Base-by-base conservation (phyloP, 73 alveolate genomes). In the Stentor coeruleus region DNA sequence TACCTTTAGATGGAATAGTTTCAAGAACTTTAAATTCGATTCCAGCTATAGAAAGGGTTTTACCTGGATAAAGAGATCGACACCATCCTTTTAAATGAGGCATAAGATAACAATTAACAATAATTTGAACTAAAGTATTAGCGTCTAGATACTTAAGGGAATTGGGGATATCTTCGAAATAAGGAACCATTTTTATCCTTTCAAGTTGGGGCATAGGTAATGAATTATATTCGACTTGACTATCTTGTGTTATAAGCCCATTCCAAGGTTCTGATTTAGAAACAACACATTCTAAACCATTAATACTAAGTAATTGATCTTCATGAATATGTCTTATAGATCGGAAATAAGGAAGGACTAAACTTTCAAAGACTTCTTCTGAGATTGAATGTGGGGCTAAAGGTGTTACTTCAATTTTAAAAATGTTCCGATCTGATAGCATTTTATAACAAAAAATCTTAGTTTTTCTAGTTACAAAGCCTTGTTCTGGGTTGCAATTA, bases 21-120 rank as follows among this genome's bases (percentile, higher is more conserved):
- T 66, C 79, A 20, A 31, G n/a, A 40, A 66, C 79, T 31, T 20
- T 66, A 66, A 66, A 66, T 33, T 31, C 79, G 11, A 66, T 31
- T 31, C 79, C 79, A 66, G n/a, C 37, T 1, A 66, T 66, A 1
- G n/a, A 20, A 20, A 66, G n/a, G 11, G 33, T 66, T 33, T 66
- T 20, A 15, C 37, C 79, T 66, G n/a, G 79, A 33, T 20, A 20
- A 20, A 66, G 40, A 31, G 15, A 20, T 66, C 79, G n/a, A 20
- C 42, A 14, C 37, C n/a, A 1, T 0, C 79, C 79, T 66, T 66
- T 20, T 20, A 66, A 1, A 66, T 1, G 37, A 28, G 79, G 79
- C 79, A 66, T 66, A 33, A 66, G n/a, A 40, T 20, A 66, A 33
- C n/a, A 26, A 2, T 66, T 66, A 20, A 33, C 0, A 31, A 66